Base-by-base conservation (phyloP, 2,329 filamentous ascomycete species). In the Diaporthe sp. region DNA sequence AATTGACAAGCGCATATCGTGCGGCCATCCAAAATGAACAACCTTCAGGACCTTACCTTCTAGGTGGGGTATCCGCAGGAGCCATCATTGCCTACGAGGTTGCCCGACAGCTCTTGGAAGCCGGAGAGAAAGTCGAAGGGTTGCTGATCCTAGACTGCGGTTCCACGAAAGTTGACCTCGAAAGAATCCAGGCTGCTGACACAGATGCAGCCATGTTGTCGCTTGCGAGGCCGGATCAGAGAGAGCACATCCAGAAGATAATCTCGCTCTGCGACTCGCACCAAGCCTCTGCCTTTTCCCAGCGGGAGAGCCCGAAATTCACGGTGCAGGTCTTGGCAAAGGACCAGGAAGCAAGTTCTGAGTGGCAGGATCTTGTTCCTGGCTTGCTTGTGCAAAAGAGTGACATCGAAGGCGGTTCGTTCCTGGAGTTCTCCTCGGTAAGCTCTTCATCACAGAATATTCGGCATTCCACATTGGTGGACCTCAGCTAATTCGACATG, bases 41-140 rank as follows among this genome's bases (percentile, higher is more conserved):
- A n/a, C 66, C 75, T 10, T 67, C 61, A 5, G 75, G 75, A 6
- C 75, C 77, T 1, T 77, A 77, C 30, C 66, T 71, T 6, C 35
- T 77, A 4, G 74, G 71, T 0, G 77, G 77, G 4, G 76, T 72
- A 60, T 77, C 77, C 15, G 75, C 76, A 35, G 77, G 77, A 28
- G 77, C 72, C 12, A 77, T 75, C 3, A 75, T 75, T 35, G 76
- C 77, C 5, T 77, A 74, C 28, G 77, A 77, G 50, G 52, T 55
- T 33, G 52, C 52, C 1, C 25, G 52, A 28, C 52, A 55, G 9
- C 28, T 55, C 13, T 55, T 55, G 52, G 52, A 33, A 33, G 52
- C 52, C 52, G 52, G 52, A 30, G 52, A 55, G 52, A 55, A 55
- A 30, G 52, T 55, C 28, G 25, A 55, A 55, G 52, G 52, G 0